phyloP scores from a whole-genome alignment of 1,284 basidiomycete genomes.

The Boletus subluridellus region DNA sequence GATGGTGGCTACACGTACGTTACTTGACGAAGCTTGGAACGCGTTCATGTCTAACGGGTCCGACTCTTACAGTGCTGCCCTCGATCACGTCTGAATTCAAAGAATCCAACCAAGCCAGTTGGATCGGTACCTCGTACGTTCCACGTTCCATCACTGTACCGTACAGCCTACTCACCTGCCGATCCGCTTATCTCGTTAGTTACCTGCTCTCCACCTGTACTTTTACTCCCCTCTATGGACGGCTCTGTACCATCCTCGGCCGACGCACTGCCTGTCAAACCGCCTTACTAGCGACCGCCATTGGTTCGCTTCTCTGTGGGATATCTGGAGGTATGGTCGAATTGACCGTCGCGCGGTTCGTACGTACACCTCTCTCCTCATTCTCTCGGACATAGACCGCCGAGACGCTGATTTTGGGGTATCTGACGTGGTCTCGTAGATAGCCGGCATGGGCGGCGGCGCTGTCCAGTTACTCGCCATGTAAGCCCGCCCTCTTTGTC shows the following conservation, averaged over 20 bases:
- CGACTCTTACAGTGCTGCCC: conserved; percentile 13
- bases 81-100: conserved; percentile 23
- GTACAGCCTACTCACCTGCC: no score
- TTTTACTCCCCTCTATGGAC: conserved; percentile 25
- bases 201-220: conserved; percentile 22
- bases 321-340: conserved; percentile 14
- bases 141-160: no score
- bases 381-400: not conserved
- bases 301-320: conserved; percentile 19
- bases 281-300: conserved; percentile 8
- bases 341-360: conserved; percentile 20
- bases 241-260: conserved; percentile 24
- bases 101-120: conserved; percentile 24
- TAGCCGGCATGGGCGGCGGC: conserved; percentile 18
- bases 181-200: not conserved
- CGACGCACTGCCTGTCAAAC: conserved; percentile 20
- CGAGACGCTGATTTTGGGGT: not conserved
- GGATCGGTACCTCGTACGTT: conserved; percentile 25
- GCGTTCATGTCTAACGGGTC: not conserved
- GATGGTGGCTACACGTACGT: conserved; percentile 25
- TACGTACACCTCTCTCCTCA: conserved; percentile 1
- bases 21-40: not conserved
- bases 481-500: conserved; percentile 1
- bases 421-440: not conserved
- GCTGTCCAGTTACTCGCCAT: conserved; percentile 21